phyloP scores from a whole-genome alignment of 371 early-diverging fungal genomes.

The Amoeboradix gromovi region DNA sequence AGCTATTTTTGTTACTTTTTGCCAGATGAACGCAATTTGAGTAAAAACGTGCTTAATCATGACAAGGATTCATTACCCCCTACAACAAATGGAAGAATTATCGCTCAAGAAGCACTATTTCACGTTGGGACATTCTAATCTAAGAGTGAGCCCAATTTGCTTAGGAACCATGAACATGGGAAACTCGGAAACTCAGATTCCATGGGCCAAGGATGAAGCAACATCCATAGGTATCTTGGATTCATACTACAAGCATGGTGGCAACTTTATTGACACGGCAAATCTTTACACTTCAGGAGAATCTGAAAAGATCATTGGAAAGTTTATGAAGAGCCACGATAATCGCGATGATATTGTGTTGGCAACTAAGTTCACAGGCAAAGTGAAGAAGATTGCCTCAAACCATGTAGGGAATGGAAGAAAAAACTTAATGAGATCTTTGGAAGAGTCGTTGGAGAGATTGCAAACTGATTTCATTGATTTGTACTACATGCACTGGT shows the following conservation, averaged over 20 bases:
- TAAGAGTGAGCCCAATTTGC: neutral
- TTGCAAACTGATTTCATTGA: neutral
- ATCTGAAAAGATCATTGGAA: neutral
- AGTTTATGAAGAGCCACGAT: neutral
- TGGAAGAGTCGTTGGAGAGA: neutral
- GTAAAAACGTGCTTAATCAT: too few species aligned
- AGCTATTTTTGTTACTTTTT: too few species aligned
- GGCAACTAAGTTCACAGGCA: neutral
- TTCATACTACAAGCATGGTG: too few species aligned
- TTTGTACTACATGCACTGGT: neutral
- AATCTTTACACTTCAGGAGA: neutral
- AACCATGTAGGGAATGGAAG: neutral
- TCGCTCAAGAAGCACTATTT: neutral
- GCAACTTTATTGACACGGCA: neutral
- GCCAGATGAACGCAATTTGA: too few species aligned
- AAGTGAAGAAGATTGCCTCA: neutral
- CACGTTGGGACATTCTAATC: neutral
- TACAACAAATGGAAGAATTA: neutral
- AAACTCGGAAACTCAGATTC: neutral
- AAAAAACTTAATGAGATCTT: neutral
- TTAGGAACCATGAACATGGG: neutral
- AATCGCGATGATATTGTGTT: neutral
- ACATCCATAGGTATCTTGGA: neutral
- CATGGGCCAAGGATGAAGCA: neutral
- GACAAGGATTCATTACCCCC: too few species aligned